Evolutionary conservation across 2,329 filamentous ascomycete species (phyloP), one percentile per base, ranked within the genome.

Genomic region (Sclerotinia sclerotiorum): DNA sequence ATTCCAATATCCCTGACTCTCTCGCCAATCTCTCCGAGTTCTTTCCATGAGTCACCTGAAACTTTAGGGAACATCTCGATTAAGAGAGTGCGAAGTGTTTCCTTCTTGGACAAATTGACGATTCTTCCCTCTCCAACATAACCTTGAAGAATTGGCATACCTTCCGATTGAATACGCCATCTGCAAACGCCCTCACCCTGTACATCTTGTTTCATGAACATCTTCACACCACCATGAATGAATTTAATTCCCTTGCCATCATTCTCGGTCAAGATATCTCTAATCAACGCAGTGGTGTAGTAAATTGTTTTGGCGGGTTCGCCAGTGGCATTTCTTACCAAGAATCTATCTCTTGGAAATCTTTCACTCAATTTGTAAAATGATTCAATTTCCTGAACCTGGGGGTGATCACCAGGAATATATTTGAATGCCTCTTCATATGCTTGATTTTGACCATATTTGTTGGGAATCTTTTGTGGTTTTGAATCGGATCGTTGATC

Each of bases 171-270:
- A 74, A 99, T 95, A 58, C 95, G 88, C 95, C 95, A 99, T 69
- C 90, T 87, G 82, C 94, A 97, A 46, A 95, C 90, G 67, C 94
- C 90, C 48, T 90, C 89, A 6, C 89, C 91, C 69, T 97, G 94
- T 0, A 92, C 90, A 76, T 97, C 93, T 79, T 98, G 94, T 83
- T 97, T 97, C 84, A 98, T 95, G 79, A 97, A 99, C 93, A 98
- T 98, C 82, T 97, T 97, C 46, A 99, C 94, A 72, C 95, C 95
- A 63, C 91, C 94, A 80, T 99, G 95, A 62, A 99, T 91, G 77
- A 99, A 97, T 79, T 95, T 97, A 80, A 98, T 90, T 57, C 93
- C 93, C 39, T 91, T 89, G 55, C 93, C 92, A 79, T 97, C 93
- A 78, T 99, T 99, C 77, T 90, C 86, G 5, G 85, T 87, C 4